Conservation (phyloP, 164 flowering plant genomes). For the grape (Vitis vinifera) region DNA sequence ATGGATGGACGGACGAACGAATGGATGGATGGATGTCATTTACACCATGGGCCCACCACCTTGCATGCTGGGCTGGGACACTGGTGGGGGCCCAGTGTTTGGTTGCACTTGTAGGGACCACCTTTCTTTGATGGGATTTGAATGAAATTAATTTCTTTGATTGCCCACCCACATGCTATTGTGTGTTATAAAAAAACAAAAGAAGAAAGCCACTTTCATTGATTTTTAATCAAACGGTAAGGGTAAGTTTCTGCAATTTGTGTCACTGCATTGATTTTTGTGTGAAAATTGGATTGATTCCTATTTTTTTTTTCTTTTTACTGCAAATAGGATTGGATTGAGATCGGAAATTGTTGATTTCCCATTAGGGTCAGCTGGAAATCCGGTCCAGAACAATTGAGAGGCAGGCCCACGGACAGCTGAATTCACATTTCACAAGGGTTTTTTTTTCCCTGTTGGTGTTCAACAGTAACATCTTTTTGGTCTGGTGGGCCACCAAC, state of each 20-base stretch:
- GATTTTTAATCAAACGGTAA: constrained; percentile 1
- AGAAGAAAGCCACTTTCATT: background rate
- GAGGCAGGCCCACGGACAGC: constrained; percentile 14
- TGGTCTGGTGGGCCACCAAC: too few species aligned
- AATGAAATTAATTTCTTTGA: too few species aligned
- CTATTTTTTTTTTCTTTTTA: background rate
- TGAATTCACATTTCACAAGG: constrained; percentile 3
- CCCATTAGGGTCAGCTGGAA: too few species aligned
- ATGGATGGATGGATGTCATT: too few species aligned
- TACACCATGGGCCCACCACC: background rate
- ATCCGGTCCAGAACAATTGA: background rate
- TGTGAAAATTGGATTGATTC: background rate
- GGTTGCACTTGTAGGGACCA: background rate
- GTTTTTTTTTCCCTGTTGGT: too few species aligned
- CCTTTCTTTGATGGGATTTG: too few species aligned
- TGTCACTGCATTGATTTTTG: background rate
- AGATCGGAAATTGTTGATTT: background rate
- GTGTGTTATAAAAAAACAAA: too few species aligned
- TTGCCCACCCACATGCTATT: too few species aligned
- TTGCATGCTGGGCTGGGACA: constrained; percentile 21
- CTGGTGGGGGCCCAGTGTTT: background rate
- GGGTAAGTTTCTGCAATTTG: background rate
- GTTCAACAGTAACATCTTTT: too few species aligned
- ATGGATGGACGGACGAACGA: too few species aligned
- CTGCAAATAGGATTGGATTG: constrained; percentile 1